Conservation (phyloP, 116 monocot genomes). For the Zostera marina region DNA sequence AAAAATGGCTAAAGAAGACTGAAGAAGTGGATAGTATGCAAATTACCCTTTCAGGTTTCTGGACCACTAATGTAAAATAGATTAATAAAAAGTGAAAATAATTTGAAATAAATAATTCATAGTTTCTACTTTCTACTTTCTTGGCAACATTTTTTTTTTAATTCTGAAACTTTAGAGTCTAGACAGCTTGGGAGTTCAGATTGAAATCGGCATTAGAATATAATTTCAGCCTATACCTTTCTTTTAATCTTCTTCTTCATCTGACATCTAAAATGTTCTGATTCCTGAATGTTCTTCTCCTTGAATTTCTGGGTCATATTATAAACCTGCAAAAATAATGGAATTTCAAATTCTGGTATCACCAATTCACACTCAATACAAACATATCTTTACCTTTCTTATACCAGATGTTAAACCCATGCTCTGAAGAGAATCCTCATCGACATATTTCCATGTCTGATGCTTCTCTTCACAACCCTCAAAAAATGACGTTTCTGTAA, state of each 20-base stretch:
- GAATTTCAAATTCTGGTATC: not conserved
- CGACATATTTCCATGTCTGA: conserved; percentile 42
- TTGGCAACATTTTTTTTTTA: too few relatives aligned
- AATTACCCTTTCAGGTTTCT: too few relatives aligned
- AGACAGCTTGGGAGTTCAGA: too few relatives aligned
- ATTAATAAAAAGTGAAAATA: too few relatives aligned
- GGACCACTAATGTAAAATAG: too few relatives aligned
- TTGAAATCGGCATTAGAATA: too few relatives aligned
- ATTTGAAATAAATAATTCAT: too few relatives aligned
- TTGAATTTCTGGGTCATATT: conserved; percentile 13
- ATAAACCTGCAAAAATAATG: conserved; percentile 11
- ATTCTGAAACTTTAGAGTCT: too few relatives aligned
- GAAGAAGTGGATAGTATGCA: too few relatives aligned
- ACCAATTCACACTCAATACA: not conserved
- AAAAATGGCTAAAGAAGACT: too few relatives aligned
- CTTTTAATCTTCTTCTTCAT: not conserved
- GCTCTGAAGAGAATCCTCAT: conserved; percentile 32
- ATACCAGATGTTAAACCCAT: conserved; percentile 87
- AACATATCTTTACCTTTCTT: conserved; percentile 44
- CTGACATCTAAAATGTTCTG: not conserved
- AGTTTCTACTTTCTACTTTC: too few relatives aligned
- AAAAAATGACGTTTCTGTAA: conserved; percentile 32
- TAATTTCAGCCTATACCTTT: too few relatives aligned
- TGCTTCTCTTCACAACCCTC: conserved; percentile 6
- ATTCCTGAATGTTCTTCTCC: conserved; percentile 4